Conservation (phyloP, 2,329 filamentous ascomycete genomes). For the Botryosphaeria dothidea region DNA sequence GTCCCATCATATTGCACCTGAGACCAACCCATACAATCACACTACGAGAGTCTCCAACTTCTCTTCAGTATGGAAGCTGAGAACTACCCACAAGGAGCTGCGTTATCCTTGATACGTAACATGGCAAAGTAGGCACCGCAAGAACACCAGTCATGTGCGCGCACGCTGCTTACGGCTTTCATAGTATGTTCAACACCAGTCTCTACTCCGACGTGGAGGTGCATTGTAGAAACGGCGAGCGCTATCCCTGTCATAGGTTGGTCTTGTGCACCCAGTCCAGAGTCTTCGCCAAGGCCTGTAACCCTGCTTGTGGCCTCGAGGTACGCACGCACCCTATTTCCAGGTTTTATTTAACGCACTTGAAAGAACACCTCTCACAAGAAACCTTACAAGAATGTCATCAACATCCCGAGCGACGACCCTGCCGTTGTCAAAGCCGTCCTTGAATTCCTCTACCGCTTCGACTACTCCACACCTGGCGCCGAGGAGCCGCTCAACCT, state of each 20-base stretch:
- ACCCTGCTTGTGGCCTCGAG: not conserved
- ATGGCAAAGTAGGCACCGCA: not conserved
- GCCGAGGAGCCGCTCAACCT: not conserved
- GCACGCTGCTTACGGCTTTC: not conserved
- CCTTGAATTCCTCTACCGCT: conserved; percentile 15
- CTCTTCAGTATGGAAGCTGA: too few species aligned
- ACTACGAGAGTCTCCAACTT: too few species aligned
- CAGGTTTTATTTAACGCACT: not conserved
- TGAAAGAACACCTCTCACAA: not conserved
- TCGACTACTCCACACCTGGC: conserved; percentile 17
- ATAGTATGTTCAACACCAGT: not conserved
- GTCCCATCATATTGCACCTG: too few species aligned
- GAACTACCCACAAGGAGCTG: too few species aligned
- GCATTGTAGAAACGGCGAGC: not conserved
- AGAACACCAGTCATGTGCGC: not conserved
- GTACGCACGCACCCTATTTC: not conserved
- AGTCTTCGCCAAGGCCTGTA: not conserved
- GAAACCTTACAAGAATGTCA: not conserved
- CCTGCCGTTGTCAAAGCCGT: not conserved
- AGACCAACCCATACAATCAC: too few species aligned
- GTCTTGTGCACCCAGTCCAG: not conserved
- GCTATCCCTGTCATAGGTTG: not conserved
- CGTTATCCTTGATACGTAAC: too few species aligned
- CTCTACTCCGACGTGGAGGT: not conserved
- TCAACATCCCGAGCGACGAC: not conserved